Conservation (phyloP, 352 stramenopile genomes). For the Pythium pectinolyticum region DNA sequence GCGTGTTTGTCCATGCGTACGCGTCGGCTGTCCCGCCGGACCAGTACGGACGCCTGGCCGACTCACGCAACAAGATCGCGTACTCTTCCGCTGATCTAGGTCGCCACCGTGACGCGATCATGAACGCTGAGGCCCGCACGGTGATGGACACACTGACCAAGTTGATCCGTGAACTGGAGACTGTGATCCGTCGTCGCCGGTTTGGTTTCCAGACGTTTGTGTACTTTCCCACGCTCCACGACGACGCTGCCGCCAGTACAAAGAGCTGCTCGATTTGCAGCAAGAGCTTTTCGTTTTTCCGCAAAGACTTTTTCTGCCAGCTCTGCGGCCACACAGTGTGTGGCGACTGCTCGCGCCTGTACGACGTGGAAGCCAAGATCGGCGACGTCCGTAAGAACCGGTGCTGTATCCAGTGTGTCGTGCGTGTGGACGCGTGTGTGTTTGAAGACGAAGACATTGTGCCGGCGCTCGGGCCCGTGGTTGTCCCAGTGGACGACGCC, state of each 20-base stretch:
- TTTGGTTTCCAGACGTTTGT: slow-evolving; percentile 73
- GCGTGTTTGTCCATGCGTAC: slow-evolving; percentile 63
- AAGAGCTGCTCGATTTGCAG: slow-evolving; percentile 48
- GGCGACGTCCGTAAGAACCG: slow-evolving; percentile 50
- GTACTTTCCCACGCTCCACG: slow-evolving; percentile 41
- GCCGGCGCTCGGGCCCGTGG: slow-evolving; percentile 38
- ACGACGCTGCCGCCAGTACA: slow-evolving; percentile 19
- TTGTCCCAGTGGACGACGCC: slow-evolving; percentile 42
- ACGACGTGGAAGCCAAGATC: slow-evolving; percentile 51
- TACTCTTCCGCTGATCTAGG: slow-evolving; percentile 34
- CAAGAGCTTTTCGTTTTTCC: slow-evolving; percentile 51
- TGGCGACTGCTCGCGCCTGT: slow-evolving; percentile 50
- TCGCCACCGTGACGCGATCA: slow-evolving; percentile 33
- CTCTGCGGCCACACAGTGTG: slow-evolving; percentile 57
- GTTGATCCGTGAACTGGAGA: slow-evolving; percentile 52
- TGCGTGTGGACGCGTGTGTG: slow-evolving; percentile 52
- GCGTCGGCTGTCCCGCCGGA: slow-evolving; percentile 40
- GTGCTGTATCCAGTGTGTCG: slow-evolving; percentile 53
- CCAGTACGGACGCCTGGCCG: slow-evolving; percentile 32
- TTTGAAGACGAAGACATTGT: slow-evolving; percentile 66
- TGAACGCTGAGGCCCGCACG: slow-evolving; percentile 50
- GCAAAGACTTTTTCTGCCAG: slow-evolving; percentile 52
- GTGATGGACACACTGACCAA: slow-evolving; percentile 49
- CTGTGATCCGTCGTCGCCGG: slow-evolving; percentile 55
- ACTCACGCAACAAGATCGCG: slow-evolving; percentile 23